Evolutionary conservation across 768 basidiomycete species (phyloP), one percentile per base, ranked within the genome.

Genomic region (Leucosporidium yakuticum): DNA sequence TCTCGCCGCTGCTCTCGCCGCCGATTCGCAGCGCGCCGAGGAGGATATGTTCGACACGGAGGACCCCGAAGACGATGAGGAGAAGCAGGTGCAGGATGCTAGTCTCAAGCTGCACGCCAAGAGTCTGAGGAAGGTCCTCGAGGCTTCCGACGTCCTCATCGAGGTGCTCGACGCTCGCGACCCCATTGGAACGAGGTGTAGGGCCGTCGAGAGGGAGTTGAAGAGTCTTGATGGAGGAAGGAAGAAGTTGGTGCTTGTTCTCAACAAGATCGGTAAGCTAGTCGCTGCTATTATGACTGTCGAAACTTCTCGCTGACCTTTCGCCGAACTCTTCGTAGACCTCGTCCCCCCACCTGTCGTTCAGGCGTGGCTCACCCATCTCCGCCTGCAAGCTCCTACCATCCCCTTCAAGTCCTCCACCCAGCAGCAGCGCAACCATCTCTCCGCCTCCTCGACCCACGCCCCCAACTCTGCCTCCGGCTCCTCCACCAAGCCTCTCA

Each of bases 251-350:
- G 86, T 99, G 3, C 91, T 92, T 63, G 91, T 97, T 4, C 78
- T 99, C n/a, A 98, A 97, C 79, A 97, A 99, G 81, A 89, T 96
- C 66, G 95, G 95, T 92, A 69, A 65, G 87, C 47, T 44, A 44
- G 29, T 54, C n/a, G 23, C 36, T 9, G 20, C 9, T 36, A 20
- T 21, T 4, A 15, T 12, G 15, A 44, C 21, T 11, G 34, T 48
- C 59, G 39, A 4, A 62, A 48, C 29, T 34, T 23, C n/a, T 17
- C 29, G 29, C 44, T 25, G 19, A 31, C 47, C 29, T 9, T 27
- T 50, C 36, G 29, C 20, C 32, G 50, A 51, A 25, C 23, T 48
- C 25, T 51, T 51, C 50, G 34, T 73, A 96, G 94, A 97, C 78
- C 85, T 99, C 25, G 87, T 98, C 17, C 91, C 95, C 6, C 83